Base-by-base conservation (phyloP, 306 rosid species). In the Ormosia emarginata region DNA sequence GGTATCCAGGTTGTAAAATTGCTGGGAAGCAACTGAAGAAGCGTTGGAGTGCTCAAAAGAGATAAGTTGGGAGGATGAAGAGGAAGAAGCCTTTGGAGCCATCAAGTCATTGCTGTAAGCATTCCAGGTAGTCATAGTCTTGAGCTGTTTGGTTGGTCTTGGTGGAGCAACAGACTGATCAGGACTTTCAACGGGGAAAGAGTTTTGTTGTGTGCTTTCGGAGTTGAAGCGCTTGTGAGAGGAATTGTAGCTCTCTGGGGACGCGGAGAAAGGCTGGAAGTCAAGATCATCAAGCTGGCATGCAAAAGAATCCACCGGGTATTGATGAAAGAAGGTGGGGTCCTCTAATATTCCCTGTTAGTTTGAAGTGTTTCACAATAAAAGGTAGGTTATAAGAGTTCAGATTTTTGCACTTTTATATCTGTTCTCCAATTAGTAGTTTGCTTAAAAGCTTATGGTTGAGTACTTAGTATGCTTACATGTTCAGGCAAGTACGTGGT, bases 1-100 rank as follows among this genome's bases (percentile, higher is more conserved):
- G 68, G 66, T 3, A 63, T 59, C 74, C 1, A 67, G 53, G 33
- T 78, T 79, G 81, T 74, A 32, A 67, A 71, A 56, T 40, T 80
- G 82, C 53, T 76, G 88, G 34, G 87, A 78, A 61, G 73, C 49
- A 29, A 74, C 62, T 0, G 86, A 78, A 6, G 85, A 66, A 0
- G 86, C 79, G 32, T 78, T 85, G 8, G 82, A 81, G 36, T 86
- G 40, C 5, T 85, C 86, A 33, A 95, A 95, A 2, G 97, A 91
- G 67, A 95, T 90, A 0, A 93, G 62, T 66, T 89, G 89, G 1
- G 97, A 85, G 4, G 91, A 83, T 12, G 93, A 79, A 56, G 91
- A 81, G 13, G 92, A 36, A 39, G 87, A 67, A 50, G 86, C 70
- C 58, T 73, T 85, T 17, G 89, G 18, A 74, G 40, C 73, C 32